A percentile compares a stretch with the other conserved stretches of the same genome.
Conservation (phyloP, 2,329 filamentous ascomycete species). For the Phyllosticta capitalensis region DNA sequence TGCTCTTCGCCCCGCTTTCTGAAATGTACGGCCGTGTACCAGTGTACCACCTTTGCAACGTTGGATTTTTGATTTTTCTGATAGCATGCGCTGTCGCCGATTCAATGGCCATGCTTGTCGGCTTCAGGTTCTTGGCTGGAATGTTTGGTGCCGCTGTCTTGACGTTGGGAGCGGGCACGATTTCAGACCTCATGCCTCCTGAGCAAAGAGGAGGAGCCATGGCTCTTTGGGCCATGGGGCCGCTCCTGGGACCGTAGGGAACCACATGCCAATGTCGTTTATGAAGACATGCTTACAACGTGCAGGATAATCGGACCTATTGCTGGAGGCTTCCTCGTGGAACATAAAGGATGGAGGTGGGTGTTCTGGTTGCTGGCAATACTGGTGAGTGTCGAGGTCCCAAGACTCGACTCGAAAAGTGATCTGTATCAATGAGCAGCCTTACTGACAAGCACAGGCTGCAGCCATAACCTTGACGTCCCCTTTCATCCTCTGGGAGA, state of each 20-base stretch:
- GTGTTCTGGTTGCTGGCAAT: constrained; percentile 23
- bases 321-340: constrained; percentile 24
- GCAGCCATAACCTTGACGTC: constrained; percentile 29
- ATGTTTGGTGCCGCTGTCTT: constrained; percentile 24
- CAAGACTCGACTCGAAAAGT: neutral
- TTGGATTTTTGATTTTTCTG: constrained; percentile 44
- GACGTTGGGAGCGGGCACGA: constrained; percentile 27
- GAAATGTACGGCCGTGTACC: constrained; percentile 26
- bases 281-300: neutral
- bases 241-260: constrained; percentile 23
- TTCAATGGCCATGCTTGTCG: constrained; percentile 29
- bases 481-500: constrained; percentile 36
- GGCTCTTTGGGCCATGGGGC: constrained; percentile 28
- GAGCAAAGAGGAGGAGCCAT: constrained; percentile 27
- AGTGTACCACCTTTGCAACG: constrained; percentile 31
- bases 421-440: neutral
- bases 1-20: constrained; percentile 28
- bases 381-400: constrained; percentile 13
- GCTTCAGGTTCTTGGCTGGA: constrained; percentile 28
- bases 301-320: constrained; percentile 23
- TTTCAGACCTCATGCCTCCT: constrained; percentile 27
- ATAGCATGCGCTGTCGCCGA: constrained; percentile 29
- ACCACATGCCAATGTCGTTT: neutral
- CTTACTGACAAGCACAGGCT: constrained; percentile 12
- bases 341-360: constrained; percentile 26